phyloP scores from a whole-genome alignment of 495 filamentous ascomycete species.

The Saxispiralis lemnorum region DNA sequence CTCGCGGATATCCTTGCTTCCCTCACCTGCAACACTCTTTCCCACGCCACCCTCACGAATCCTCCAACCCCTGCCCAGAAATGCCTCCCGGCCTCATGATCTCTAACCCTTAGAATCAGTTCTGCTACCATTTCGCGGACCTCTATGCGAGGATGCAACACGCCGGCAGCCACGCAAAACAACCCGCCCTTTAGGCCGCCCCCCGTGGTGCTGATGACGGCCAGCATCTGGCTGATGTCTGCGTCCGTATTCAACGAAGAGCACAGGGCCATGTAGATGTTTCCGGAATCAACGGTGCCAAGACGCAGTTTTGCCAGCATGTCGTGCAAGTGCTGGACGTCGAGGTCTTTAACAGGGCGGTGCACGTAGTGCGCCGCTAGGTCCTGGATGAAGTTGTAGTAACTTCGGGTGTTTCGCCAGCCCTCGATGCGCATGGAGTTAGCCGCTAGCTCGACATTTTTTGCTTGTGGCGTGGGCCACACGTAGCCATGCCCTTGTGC shows the following conservation, averaged over 20 bases:
- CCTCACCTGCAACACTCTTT: slow-evolving; percentile 7
- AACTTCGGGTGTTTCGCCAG: slow-evolving; percentile 86
- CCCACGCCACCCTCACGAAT: slow-evolving; percentile 32
- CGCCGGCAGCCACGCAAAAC: slow-evolving; percentile 76
- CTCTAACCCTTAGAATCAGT: slow-evolving; percentile 62
- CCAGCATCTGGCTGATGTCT: slow-evolving; percentile 11
- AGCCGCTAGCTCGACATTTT: slow-evolving; percentile 67
- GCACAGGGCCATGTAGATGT: slow-evolving; percentile 65
- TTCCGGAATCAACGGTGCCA: slow-evolving; percentile 42
- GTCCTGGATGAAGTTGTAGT: slow-evolving; percentile 86
- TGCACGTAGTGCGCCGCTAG: slow-evolving; percentile 44
- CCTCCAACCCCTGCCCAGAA: slow-evolving; percentile 78
- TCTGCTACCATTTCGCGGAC: slow-evolving; percentile 63
- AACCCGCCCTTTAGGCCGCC: slow-evolving; percentile 35
- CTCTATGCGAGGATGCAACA: slow-evolving; percentile 77
- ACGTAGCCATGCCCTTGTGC: slow-evolving; percentile 81
- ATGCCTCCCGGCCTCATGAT: slow-evolving; percentile 78
- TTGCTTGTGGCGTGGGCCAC: slow-evolving; percentile 68
- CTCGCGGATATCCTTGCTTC: not conserved
- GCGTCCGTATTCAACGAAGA: slow-evolving; percentile 46
- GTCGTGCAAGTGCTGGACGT: slow-evolving; percentile 83
- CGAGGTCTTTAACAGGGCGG: slow-evolving; percentile 63
- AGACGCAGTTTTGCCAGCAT: slow-evolving; percentile 65
- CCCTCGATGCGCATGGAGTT: slow-evolving; percentile 86
- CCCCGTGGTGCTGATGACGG: slow-evolving; percentile 3